These are phyloP conservation scores for Rhizomucor pusillus DNA, from an alignment of 371 early-diverging fungal species.

Conservation along the genomic window DNA sequence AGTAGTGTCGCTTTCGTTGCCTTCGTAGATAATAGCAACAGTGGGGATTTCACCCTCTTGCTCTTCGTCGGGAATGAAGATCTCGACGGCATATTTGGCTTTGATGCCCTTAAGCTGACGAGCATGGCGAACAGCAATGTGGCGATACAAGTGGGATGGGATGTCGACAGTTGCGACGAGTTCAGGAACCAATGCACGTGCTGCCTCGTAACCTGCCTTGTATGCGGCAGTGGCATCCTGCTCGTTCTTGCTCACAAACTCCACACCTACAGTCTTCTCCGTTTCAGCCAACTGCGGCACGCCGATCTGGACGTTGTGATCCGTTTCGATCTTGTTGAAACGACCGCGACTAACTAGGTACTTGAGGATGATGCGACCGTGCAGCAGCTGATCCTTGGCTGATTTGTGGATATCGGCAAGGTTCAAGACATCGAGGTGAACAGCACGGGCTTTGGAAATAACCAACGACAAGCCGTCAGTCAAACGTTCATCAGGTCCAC, in stretches of 20 bases:
- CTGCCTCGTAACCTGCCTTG: conserved; percentile 29
- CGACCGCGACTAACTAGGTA: conserved; percentile 59
- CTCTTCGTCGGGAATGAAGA: conserved; percentile 68
- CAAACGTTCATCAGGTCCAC: conserved; percentile 74
- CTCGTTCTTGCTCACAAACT: conserved; percentile 63
- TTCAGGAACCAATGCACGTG: conserved; percentile 44
- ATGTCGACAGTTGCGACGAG: conserved; percentile 73
- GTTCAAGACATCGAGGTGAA: conserved; percentile 54
- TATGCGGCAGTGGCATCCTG: conserved; percentile 56
- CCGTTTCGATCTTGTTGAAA: conserved; percentile 64
- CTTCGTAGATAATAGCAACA: conserved; percentile 63
- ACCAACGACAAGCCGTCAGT: conserved; percentile 68
- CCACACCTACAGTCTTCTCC: conserved; percentile 42
- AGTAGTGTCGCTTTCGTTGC: conserved; percentile 62
- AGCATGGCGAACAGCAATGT: conserved; percentile 80
- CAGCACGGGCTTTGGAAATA: conserved; percentile 75
- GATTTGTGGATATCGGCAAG: conserved; percentile 49
- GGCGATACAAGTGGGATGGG: conserved; percentile 77
- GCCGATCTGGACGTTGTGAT: conserved; percentile 58
- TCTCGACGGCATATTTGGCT: conserved; percentile 61
- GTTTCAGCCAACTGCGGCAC: conserved; percentile 35
- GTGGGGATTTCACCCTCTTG: conserved; percentile 40
- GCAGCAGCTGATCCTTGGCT: conserved; percentile 43
- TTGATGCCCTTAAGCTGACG: conserved; percentile 70
- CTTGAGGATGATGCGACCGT: conserved; percentile 60